Evolutionary conservation across 2,329 filamentous ascomycete species (phyloP), one percentile per base, ranked within the genome.

Genomic region (Boeremia exigua): DNA sequence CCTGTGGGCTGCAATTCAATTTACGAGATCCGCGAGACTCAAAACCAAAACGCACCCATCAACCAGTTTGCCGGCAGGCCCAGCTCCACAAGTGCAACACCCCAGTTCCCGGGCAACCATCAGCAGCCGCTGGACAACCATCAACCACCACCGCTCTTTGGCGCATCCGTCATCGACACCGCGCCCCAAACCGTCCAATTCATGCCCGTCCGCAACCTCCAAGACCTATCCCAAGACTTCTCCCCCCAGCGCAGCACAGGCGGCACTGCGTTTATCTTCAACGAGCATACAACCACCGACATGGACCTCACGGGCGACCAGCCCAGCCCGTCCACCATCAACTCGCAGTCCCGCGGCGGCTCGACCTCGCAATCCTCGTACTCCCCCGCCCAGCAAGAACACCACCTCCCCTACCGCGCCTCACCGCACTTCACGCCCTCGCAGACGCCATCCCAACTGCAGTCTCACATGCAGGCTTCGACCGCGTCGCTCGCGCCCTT

Each of bases 301-400:
- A 77, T 77, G 74, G 75, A 77, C 40, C 56, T 69, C 1, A 71
- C 73, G 4, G 71, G 46, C 43, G 73, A 75, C 48, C 65, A 71
- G 14, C 51, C 71, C 14, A 73, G 71, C 28, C 74, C 75, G 1
- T 66, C 69, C 15, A 75, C 74, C 12, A 65, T 70, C 10, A 66
- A 68, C 38, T 72, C 73, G 4, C 63, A 70, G 28, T 72, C 68
- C 6, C 58, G 68, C 19, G 67, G 65, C 12, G 69, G 67, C 34
- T 71, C 73, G 9, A 71, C 69, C n/a, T 72, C 70, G 2, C 73
- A 74, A 7, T 71, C 70, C 1, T 75, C 73, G 2, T 75, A 72
- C 47, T 75, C 73, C 0, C 71, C 73, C 9, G 61, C 62, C 27
- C 65, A 65, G 23, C 65, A 61, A 25, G 62, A 72, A 39, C 65